These are phyloP conservation scores for Wickerhamiella sorbophila DNA, from an alignment of 805 yeast genomes.

Conservation along the genomic window DNA sequence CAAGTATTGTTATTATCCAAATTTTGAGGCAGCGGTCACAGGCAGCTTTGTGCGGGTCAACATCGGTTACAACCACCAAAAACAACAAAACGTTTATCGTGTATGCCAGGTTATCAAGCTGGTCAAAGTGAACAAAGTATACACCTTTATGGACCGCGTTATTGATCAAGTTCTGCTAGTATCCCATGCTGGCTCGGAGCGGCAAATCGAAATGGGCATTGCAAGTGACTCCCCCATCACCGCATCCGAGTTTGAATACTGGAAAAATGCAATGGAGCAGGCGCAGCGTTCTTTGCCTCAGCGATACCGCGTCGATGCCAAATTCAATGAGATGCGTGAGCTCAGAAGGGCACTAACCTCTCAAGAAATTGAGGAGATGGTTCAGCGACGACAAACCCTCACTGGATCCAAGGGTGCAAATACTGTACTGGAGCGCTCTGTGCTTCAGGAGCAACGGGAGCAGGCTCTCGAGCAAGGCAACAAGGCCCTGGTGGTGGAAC, in stretches of 20 bases:
- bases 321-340: constrained; percentile 43
- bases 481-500: constrained; percentile 20
- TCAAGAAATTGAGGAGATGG: constrained; percentile 60
- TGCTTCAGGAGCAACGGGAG: constrained; percentile 55
- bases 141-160: constrained; percentile 34
- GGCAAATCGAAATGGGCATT: constrained; percentile 59
- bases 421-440: constrained; percentile 61
- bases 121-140: constrained; percentile 31
- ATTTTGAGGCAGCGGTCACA: constrained; percentile 50
- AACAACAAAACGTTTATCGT: constrained; percentile 56
- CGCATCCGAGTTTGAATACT: constrained; percentile 57
- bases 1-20: constrained; percentile 69
- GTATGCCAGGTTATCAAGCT: constrained; percentile 69
- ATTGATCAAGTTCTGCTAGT: constrained; percentile 52
- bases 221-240: constrained; percentile 68
- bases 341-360: constrained; percentile 61
- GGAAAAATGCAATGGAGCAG: constrained; percentile 44
- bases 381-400: constrained; percentile 52
- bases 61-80: constrained; percentile 53
- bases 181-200: constrained; percentile 67
- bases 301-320: constrained; percentile 46
- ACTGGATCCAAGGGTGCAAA: constrained; percentile 51
- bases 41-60: constrained; percentile 77
- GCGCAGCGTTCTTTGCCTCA: constrained; percentile 48
- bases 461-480: constrained; percentile 45